A percentile compares a stretch with the other conserved stretches of the same genome.
These are phyloP conservation scores for Spizellomyces sp. DNA, from an alignment of 192 early-diverging fungal species.

Conservation along the genomic window DNA sequence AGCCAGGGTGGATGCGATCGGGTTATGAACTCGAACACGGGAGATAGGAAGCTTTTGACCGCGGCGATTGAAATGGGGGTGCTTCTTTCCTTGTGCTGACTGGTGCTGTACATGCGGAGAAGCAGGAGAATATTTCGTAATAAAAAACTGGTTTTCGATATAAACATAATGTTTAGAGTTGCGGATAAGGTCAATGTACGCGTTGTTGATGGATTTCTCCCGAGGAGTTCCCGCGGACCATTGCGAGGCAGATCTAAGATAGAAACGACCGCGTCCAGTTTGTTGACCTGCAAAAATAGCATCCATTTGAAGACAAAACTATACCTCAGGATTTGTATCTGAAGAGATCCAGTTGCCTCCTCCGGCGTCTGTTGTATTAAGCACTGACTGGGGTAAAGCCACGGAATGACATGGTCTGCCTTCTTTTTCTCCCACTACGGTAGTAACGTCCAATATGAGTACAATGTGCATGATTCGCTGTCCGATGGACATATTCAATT, in stretches of 20 bases:
- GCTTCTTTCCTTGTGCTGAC: not conserved
- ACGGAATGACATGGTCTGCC: slow-evolving; percentile 23
- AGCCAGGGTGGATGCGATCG: slow-evolving; percentile 72
- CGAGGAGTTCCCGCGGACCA: slow-evolving; percentile 42
- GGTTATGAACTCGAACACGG: slow-evolving; percentile 67
- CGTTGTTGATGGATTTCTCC: slow-evolving; percentile 66
- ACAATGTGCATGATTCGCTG: slow-evolving; percentile 46
- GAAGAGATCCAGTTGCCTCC: not conserved
- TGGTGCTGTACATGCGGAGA: slow-evolving; percentile 39
- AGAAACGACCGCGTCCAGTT: not conserved
- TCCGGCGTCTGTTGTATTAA: not conserved
- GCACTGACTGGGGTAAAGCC: slow-evolving; percentile 32
- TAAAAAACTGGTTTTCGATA: slow-evolving; percentile 93
- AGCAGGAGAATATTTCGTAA: slow-evolving; percentile 37
- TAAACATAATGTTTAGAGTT: slow-evolving; percentile 81
- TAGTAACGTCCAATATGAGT: slow-evolving; percentile 17
- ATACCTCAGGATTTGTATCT: slow-evolving; percentile 27
- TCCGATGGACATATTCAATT: slow-evolving; percentile 54
- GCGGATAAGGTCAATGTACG: slow-evolving; percentile 72
- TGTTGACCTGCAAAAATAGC: not conserved
- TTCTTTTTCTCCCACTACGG: slow-evolving; percentile 34
- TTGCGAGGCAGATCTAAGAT: slow-evolving; percentile 17
- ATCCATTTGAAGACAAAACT: not conserved
- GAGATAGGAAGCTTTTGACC: slow-evolving; percentile 32
- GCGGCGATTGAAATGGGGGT: too few relatives aligned